Evolutionary conservation across 2,329 filamentous ascomycete species (phyloP).

Genomic region (Calonectria ilicicola): DNA sequence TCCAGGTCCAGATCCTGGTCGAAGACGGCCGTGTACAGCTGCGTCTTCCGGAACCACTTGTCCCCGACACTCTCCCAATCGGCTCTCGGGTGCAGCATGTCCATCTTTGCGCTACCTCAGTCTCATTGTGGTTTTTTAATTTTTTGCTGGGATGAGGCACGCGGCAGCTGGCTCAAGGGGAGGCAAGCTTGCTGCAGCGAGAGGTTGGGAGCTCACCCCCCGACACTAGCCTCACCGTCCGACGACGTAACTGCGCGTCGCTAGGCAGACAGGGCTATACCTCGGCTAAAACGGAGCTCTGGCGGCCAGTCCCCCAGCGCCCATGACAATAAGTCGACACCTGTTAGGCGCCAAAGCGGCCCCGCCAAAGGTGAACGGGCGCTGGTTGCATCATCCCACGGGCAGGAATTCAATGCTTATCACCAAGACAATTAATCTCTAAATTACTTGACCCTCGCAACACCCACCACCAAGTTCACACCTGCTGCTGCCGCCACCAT

Average conservation of each 20-base stretch:
- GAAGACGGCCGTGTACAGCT: conserved; percentile 93
- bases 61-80: conserved; percentile 96
- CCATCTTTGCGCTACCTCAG: conserved; percentile 59
- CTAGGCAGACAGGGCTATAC: conserved; percentile 44
- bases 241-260: conserved; percentile 29
- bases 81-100: conserved; percentile 76
- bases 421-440: conserved; percentile 15
- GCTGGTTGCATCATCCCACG: conserved; percentile 43
- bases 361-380: conserved; percentile 14
- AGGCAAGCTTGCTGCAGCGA: conserved; percentile 22
- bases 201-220: conserved; percentile 30
- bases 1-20: conserved; percentile 94
- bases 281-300: conserved; percentile 43
- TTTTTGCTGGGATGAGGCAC: background rate
- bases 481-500: conserved; percentile 46
- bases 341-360: conserved; percentile 10
- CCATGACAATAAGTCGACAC: background rate
- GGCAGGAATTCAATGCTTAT: conserved; percentile 31
- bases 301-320: conserved; percentile 16
- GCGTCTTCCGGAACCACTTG: conserved; percentile 94
- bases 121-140: conserved; percentile 43
- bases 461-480: background rate
- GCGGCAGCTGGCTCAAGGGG: background rate
- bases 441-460: background rate
- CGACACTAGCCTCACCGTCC: conserved; percentile 31